Conservation (phyloP, 139 green algal species). For the Micromonas pusilla region DNA sequence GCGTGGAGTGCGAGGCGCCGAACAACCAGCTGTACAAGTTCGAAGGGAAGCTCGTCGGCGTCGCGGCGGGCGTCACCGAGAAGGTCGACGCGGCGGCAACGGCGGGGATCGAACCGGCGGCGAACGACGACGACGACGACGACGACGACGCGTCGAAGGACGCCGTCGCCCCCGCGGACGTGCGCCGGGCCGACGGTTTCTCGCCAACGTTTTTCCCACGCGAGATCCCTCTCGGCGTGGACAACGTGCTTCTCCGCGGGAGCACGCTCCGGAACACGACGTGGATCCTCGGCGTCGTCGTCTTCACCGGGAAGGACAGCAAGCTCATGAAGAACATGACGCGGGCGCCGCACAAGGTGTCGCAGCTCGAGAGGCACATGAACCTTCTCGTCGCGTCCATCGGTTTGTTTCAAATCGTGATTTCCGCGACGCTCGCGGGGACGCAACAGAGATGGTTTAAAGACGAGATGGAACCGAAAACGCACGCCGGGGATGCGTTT, state of each 20-base stretch:
- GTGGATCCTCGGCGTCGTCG: constrained; percentile 62
- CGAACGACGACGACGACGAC: too few relatives aligned
- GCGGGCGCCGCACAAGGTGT: constrained; percentile 42
- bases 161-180: too few relatives aligned
- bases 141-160: too few relatives aligned
- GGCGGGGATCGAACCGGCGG: too few relatives aligned
- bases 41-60: constrained; percentile 35
- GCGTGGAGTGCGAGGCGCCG: constrained; percentile 50
- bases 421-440: constrained; percentile 38
- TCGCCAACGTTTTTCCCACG: too few relatives aligned
- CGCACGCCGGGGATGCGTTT: constrained; percentile 18
- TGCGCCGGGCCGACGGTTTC: background rate
- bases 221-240: constrained; percentile 30
- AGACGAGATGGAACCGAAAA: constrained; percentile 41
- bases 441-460: constrained; percentile 11
- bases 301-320: constrained; percentile 86
- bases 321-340: constrained; percentile 36
- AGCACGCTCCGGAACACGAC: constrained; percentile 74
- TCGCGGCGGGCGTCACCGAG: too few relatives aligned
- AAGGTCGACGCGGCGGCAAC: too few relatives aligned
- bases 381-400: constrained; percentile 43
- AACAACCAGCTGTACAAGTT: constrained; percentile 84
- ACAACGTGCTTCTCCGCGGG: constrained; percentile 38
- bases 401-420: constrained; percentile 45
- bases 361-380: constrained; percentile 35